Evolutionary conservation across 345 rosid species (phyloP).

Genomic region (Jatropha curcas): DNA sequence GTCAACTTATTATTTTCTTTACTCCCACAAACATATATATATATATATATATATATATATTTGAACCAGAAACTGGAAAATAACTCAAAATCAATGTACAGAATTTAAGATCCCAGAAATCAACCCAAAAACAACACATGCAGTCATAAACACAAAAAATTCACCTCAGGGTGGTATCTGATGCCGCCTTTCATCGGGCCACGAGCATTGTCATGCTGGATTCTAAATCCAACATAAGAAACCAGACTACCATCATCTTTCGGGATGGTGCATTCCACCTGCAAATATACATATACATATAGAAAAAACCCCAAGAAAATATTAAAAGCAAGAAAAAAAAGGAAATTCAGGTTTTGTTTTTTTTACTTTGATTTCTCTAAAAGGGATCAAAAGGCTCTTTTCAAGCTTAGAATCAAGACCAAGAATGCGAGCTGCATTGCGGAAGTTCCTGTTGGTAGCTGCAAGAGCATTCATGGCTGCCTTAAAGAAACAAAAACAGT

Average conservation of each 20-base stretch:
- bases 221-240: slow-evolving; percentile 29
- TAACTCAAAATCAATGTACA: too few species aligned
- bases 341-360: neutral
- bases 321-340: neutral
- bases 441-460: slow-evolving; percentile 32
- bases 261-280: slow-evolving; percentile 32
- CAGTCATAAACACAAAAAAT: neutral
- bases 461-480: slow-evolving; percentile 30
- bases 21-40: too few species aligned
- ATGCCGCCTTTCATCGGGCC: slow-evolving; percentile 35
- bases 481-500: neutral
- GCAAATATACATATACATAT: too few species aligned
- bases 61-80: too few species aligned
- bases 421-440: slow-evolving; percentile 22
- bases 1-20: too few species aligned
- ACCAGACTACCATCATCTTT: slow-evolving; percentile 31
- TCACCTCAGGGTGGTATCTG: slow-evolving; percentile 32
- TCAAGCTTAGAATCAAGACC: slow-evolving; percentile 33
- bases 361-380: slow-evolving; percentile 28
- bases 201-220: slow-evolving; percentile 34
- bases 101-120: neutral
- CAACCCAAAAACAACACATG: neutral
- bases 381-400: slow-evolving; percentile 31
- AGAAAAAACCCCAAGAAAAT: too few species aligned
- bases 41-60: too few species aligned